Percentiles rank a stretch among this genome's conserved stretches.
Conservation (phyloP, 345 rosid genomes). For the Eucalyptus cloeziana region DNA sequence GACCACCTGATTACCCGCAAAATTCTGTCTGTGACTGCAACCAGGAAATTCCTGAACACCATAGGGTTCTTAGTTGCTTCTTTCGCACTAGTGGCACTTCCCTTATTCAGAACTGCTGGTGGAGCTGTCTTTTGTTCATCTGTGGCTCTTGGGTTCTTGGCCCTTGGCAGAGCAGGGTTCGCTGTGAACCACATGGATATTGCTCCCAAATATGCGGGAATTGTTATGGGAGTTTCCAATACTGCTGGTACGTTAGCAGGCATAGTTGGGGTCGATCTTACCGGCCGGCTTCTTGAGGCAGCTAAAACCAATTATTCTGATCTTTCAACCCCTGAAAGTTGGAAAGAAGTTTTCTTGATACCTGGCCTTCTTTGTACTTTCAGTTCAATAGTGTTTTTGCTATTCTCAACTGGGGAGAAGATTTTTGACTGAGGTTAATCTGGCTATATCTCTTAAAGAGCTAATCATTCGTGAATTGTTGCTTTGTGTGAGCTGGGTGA, state of each 20-base stretch:
- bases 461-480: neutral
- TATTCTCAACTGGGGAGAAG: conserved; percentile 89
- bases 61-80: conserved; percentile 78
- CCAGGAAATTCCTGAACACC: conserved; percentile 75
- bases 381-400: conserved; percentile 63
- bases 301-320: conserved; percentile 61
- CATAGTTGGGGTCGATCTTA: conserved; percentile 78
- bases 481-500: neutral
- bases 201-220: conserved; percentile 93
- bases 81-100: conserved; percentile 69
- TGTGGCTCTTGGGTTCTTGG: conserved; percentile 83
- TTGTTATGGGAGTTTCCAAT: conserved; percentile 95
- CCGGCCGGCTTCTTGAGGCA: conserved; percentile 85
- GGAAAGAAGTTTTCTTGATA: conserved; percentile 75
- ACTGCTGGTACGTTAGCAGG: conserved; percentile 98
- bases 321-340: conserved; percentile 91
- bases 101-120: conserved; percentile 56
- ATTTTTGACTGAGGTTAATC: conserved; percentile 61
- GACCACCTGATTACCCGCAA: conserved; percentile 78
- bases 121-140: conserved; percentile 91
- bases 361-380: conserved; percentile 82
- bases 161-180: conserved; percentile 94
- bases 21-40: conserved; percentile 64
- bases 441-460: neutral
- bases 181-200: conserved; percentile 99